phyloP scores from a whole-genome alignment of 1,284 basidiomycete species.

The Apiotrichum laibachii region DNA sequence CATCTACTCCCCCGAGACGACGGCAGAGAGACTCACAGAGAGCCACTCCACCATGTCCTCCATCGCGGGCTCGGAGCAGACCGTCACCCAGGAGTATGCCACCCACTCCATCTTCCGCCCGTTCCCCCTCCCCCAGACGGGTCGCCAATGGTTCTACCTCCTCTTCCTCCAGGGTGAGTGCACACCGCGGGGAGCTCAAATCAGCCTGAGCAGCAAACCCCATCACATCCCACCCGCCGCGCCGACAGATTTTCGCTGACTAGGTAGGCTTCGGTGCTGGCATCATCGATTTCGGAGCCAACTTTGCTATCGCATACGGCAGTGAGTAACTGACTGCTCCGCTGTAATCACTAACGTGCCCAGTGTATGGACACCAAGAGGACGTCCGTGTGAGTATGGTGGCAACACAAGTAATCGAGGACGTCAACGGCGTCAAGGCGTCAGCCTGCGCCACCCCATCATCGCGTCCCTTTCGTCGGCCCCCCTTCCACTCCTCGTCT shows the following conservation, averaged over 20 bases:
- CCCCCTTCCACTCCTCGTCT: neutral
- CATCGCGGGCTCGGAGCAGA: conserved; percentile 10
- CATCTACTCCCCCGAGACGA: too few species aligned
- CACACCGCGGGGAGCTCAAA: conserved; percentile 14
- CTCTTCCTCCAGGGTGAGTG: conserved; percentile 38
- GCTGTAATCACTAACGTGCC: conserved; percentile 2
- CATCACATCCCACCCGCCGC: too few species aligned
- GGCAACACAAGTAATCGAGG: neutral
- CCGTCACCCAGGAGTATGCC: conserved; percentile 1
- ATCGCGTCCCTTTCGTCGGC: neutral
- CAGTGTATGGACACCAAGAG: conserved; percentile 45
- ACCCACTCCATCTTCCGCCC: conserved; percentile 40
- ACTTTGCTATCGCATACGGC: conserved; percentile 50
- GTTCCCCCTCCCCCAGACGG: conserved; percentile 44
- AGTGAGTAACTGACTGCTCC: conserved; percentile 27
- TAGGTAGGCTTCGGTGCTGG: conserved; percentile 9
- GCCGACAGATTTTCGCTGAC: neutral
- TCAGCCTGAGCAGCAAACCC: too few species aligned
- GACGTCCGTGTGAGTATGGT: conserved; percentile 21
- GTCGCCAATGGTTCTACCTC: conserved; percentile 47
- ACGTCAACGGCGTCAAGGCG: neutral
- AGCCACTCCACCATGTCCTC: conserved; percentile 3
- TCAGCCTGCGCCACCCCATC: neutral
- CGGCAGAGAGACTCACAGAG: too few species aligned
- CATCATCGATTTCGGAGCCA: conserved; percentile 47